A percentile compares a stretch with the other conserved stretches of the same genome.
phyloP scores from a whole-genome alignment of 352 stramenopile genomes.

The Aphanomyces stellatus region DNA sequence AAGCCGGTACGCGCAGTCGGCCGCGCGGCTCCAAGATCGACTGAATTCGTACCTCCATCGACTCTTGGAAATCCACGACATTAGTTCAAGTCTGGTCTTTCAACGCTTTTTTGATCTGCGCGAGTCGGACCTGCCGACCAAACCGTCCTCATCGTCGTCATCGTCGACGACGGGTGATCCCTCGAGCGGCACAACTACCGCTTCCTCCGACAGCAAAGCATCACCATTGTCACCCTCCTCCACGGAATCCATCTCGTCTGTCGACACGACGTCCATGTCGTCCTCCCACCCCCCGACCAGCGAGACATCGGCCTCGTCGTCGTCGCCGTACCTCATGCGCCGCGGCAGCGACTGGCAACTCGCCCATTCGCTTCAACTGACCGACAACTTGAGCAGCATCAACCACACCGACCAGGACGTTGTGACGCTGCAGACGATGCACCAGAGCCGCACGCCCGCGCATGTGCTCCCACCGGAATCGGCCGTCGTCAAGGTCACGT shows the following conservation, averaged over 20 bases:
- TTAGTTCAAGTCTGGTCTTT: constrained; percentile 34
- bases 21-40: constrained; percentile 21
- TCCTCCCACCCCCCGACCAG: not conserved
- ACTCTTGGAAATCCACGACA: constrained; percentile 44
- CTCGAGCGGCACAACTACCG: too few relatives aligned
- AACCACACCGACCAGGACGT: not conserved
- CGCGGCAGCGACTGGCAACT: not conserved
- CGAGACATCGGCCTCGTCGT: not conserved
- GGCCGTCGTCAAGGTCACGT: not conserved
- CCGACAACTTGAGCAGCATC: not conserved
- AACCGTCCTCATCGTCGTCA: not conserved
- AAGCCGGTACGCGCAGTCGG: not conserved
- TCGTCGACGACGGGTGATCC: not conserved
- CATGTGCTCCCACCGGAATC: not conserved
- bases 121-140: not conserved
- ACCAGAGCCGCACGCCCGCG: not conserved
- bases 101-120: constrained; percentile 30
- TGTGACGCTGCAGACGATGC: not conserved
- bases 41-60: constrained; percentile 57
- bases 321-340: not conserved
- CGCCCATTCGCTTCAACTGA: not conserved
- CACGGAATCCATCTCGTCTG: not conserved
- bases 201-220: too few relatives aligned
- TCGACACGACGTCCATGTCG: not conserved
- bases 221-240: not conserved